phyloP scores from a whole-genome alignment of 73 alveolate genomes.

The Paramecium sonneborni region DNA sequence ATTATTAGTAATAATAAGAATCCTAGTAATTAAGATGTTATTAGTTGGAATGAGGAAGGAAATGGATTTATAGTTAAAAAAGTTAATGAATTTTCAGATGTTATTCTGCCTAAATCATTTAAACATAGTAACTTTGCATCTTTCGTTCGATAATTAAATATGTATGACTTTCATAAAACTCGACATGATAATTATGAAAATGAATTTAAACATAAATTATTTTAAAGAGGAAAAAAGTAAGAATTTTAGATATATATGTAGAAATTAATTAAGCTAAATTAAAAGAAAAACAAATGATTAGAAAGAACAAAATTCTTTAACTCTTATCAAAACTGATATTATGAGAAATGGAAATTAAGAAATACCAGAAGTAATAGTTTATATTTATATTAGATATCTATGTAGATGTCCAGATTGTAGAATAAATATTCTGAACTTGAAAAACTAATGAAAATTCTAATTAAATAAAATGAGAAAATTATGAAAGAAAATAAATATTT shows the following conservation, averaged over 20 bases:
- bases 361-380: neutral
- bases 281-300: constrained; percentile 48
- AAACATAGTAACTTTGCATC: constrained; percentile 97
- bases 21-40: constrained; percentile 82
- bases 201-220: constrained; percentile 64
- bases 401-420: neutral
- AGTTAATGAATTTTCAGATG: constrained; percentile 92
- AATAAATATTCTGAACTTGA: constrained; percentile 28
- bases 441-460: constrained; percentile 20
- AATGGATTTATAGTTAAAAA: constrained; percentile 88
- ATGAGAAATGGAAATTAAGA: neutral
- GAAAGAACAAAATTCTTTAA: constrained; percentile 6
- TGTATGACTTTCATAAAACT: constrained; percentile 92
- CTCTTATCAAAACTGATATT: neutral
- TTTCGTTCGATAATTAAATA: constrained; percentile 93
- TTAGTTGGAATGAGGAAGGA: constrained; percentile 96
- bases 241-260: neutral
- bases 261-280: neutral
- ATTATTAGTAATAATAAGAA: constrained; percentile 44
- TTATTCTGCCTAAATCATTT: constrained; percentile 92
- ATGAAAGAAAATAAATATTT: constrained; percentile 38
- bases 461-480: constrained; percentile 33
- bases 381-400: neutral
- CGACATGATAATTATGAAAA: constrained; percentile 65
- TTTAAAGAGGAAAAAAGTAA: constrained; percentile 65